Percentiles rank a stretch among this genome's conserved stretches.
These are phyloP conservation scores for Ananas comosus DNA, from an alignment of 176 grass and related monocot species.

Conservation along the genomic window DNA sequence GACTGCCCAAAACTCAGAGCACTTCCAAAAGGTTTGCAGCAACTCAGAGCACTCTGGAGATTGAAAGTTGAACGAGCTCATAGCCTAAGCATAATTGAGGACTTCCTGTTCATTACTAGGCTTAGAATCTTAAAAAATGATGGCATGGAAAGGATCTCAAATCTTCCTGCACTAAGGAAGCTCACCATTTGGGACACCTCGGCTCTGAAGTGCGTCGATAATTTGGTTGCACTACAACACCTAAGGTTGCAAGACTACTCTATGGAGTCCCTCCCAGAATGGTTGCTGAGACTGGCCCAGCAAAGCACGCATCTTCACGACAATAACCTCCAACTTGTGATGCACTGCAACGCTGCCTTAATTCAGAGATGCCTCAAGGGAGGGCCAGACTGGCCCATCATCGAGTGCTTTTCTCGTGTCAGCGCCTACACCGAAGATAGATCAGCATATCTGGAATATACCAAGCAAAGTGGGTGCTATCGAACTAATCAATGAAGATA, in stretches of 20 bases:
- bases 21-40: slow-evolving; percentile 12
- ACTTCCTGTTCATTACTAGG: slow-evolving; percentile 8
- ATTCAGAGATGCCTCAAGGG: slow-evolving; percentile 12
- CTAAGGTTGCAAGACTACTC: background rate
- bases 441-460: slow-evolving; percentile 7
- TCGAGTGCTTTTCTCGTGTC: slow-evolving; percentile 12
- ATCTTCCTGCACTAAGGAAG: slow-evolving; percentile 8
- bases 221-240: background rate
- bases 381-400: slow-evolving; percentile 8
- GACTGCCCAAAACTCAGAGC: slow-evolving; percentile 17
- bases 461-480: background rate
- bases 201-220: slow-evolving; percentile 10
- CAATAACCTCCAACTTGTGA: background rate
- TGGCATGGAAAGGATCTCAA: slow-evolving; percentile 15
- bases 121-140: background rate
- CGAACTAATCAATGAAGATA: background rate
- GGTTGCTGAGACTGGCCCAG: slow-evolving; percentile 5
- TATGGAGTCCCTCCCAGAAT: background rate
- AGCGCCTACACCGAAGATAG: slow-evolving; percentile 9
- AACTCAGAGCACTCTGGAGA: background rate
- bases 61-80: no score
- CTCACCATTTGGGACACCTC: background rate
- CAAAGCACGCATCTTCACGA: background rate
- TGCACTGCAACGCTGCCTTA: background rate
- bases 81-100: slow-evolving; percentile 15